These are phyloP conservation scores for Diutina ranongensis DNA, from an alignment of 1,139 yeast genomes.

Conservation along the genomic window DNA sequence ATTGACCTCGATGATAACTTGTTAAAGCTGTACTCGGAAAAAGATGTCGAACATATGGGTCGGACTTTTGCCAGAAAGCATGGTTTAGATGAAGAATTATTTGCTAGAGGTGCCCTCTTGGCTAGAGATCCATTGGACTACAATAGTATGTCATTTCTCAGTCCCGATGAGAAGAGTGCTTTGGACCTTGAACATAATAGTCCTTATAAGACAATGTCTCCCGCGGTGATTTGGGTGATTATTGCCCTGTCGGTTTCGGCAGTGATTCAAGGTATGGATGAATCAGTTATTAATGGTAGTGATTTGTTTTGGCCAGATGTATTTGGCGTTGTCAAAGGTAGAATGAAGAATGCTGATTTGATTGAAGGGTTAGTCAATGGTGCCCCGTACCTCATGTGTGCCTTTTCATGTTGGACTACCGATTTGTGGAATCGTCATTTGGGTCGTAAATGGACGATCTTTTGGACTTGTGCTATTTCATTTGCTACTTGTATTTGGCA, in stretches of 20 bases:
- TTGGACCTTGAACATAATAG: constrained; percentile 49
- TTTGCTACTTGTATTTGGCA: constrained; percentile 3
- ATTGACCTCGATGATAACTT: constrained; percentile 41
- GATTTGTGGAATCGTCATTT: constrained; percentile 52
- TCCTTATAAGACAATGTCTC: constrained; percentile 53
- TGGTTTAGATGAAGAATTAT: constrained; percentile 52
- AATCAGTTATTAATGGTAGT: constrained; percentile 80
- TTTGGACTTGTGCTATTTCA: constrained; percentile 20
- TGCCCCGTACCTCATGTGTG: constrained; percentile 72
- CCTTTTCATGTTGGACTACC: constrained; percentile 65
- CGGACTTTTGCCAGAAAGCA: constrained; percentile 52
- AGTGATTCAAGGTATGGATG: constrained; percentile 90
- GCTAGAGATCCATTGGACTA: constrained; percentile 56
- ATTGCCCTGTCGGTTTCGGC: constrained; percentile 79
- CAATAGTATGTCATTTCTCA: constrained; percentile 44
- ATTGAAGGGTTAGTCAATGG: constrained; percentile 67
- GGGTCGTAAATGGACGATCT: constrained; percentile 70
- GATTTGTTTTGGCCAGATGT: constrained; percentile 51
- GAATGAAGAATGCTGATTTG: constrained; percentile 44
- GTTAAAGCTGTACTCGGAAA: constrained; percentile 48
- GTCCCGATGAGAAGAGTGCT: constrained; percentile 47
- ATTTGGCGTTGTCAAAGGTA: constrained; percentile 29
- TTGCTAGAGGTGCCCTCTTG: constrained; percentile 65
- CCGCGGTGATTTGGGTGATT: constrained; percentile 68
- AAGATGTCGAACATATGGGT: constrained; percentile 63